These are phyloP conservation scores for Gonium pectorale DNA, from an alignment of 139 green algal species.

Conservation along the genomic window DNA sequence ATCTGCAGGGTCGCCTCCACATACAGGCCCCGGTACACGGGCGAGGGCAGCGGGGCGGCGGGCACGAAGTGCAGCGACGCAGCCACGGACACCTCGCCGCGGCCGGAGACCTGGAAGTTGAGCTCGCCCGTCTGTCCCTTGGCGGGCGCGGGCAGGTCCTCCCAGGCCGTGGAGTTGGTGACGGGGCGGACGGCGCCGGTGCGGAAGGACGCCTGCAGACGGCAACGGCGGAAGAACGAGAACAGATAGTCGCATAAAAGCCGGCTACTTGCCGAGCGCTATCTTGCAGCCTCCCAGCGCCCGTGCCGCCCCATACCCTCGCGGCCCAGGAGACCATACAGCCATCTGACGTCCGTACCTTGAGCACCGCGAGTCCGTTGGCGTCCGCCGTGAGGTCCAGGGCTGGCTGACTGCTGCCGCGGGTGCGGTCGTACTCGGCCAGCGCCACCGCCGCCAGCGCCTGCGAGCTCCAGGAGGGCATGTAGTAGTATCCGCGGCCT, in stretches of 20 bases:
- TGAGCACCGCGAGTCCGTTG: background rate
- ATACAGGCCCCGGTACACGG: slow-evolving; percentile 72
- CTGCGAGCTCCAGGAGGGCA: background rate
- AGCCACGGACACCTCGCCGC: slow-evolving; percentile 59
- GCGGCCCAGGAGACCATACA: background rate
- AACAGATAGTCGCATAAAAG: no score
- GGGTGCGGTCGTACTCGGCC: slow-evolving; percentile 52
- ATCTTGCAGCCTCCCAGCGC: background rate
- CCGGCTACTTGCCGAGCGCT: background rate
- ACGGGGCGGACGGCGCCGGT: background rate
- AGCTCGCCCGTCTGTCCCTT: background rate
- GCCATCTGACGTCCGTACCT: background rate
- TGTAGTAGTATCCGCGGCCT: background rate
- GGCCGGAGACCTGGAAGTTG: slow-evolving; percentile 31
- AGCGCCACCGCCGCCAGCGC: slow-evolving; percentile 35
- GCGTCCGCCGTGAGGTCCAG: background rate
- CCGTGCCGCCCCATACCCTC: background rate
- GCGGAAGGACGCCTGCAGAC: slow-evolving; percentile 10
- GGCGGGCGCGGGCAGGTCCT: background rate
- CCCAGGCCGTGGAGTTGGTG: slow-evolving; percentile 19
- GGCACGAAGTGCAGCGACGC: slow-evolving; percentile 67
- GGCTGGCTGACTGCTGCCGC: background rate
- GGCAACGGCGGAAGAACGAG: no score
- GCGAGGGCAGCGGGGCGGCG: slow-evolving; percentile 58
- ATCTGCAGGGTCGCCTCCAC: slow-evolving; percentile 59